Evolutionary conservation across 169 alveolate genomes (phyloP).

Genomic region (Perkinsus olseni): DNA sequence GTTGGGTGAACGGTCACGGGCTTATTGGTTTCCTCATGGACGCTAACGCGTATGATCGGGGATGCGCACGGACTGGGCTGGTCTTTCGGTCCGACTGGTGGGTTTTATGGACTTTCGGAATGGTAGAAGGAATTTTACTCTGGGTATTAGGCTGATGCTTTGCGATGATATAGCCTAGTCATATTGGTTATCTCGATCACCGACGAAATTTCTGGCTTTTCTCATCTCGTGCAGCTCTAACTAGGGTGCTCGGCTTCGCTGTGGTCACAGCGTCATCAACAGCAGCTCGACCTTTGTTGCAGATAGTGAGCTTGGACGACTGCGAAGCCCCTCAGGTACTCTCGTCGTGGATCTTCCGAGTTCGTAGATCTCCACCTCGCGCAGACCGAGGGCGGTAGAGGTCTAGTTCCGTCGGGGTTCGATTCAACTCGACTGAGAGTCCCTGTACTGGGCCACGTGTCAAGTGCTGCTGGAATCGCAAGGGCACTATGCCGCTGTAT

Average conservation of each 20-base stretch:
- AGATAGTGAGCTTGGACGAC: neutral
- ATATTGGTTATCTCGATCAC: no score
- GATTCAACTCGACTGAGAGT: neutral
- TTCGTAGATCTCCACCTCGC: neutral
- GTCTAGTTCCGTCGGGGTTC: neutral
- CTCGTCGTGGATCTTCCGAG: neutral
- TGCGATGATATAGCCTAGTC: no score
- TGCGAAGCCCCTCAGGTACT: neutral
- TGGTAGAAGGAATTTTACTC: no score
- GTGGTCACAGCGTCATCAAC: neutral
- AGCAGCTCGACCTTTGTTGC: neutral
- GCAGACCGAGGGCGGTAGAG: neutral
- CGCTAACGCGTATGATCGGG: neutral
- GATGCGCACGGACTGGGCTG: no score
- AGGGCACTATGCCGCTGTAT: neutral
- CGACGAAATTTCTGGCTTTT: no score
- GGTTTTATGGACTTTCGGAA: no score
- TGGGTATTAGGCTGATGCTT: no score
- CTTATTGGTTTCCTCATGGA: neutral
- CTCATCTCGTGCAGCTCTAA: no score
- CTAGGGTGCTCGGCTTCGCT: no score
- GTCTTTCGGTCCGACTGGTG: no score
- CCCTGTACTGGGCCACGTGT: neutral
- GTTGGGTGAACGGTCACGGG: neutral
- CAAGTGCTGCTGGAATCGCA: neutral